These are phyloP conservation scores for Saccharomycopsis selenospora DNA, from an alignment of 805 yeast species.

Conservation along the genomic window DNA sequence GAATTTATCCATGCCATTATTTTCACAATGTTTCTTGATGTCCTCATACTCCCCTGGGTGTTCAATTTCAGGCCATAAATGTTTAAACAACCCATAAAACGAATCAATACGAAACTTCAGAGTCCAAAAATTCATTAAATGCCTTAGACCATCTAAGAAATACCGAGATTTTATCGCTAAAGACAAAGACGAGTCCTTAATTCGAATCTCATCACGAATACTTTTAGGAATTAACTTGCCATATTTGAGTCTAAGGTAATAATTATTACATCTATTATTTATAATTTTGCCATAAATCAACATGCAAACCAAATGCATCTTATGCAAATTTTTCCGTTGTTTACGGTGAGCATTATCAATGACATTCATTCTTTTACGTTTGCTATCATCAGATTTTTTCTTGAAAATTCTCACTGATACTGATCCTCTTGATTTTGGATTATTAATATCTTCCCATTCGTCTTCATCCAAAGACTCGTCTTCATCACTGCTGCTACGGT, in stretches of 20 bases:
- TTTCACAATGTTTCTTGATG: conserved; percentile 18
- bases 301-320: conserved; percentile 49
- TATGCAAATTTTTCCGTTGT: conserved; percentile 49
- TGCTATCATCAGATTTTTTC: conserved; percentile 23
- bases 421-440: conserved; percentile 12
- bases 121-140: conserved; percentile 57
- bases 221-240: conserved; percentile 41
- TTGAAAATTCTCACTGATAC: conserved; percentile 15
- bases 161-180: conserved; percentile 51
- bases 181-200: conserved; percentile 33
- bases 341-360: conserved; percentile 50
- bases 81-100: conserved; percentile 32
- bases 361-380: conserved; percentile 26
- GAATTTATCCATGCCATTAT: conserved; percentile 35
- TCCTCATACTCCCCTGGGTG: conserved; percentile 21
- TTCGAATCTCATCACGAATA: conserved; percentile 41
- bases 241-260: conserved; percentile 34
- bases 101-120: conserved; percentile 43
- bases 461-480: conserved; percentile 30
- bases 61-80: conserved; percentile 41
- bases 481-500: conserved; percentile 22
- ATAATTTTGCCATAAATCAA: conserved; percentile 60
- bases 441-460: conserved; percentile 36
- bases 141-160: conserved; percentile 70
- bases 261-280: conserved; percentile 67